Evolutionary conservation across 768 basidiomycete genomes (phyloP), one percentile per base, ranked within the genome.

Genomic region (Phylloporus scabripes): DNA sequence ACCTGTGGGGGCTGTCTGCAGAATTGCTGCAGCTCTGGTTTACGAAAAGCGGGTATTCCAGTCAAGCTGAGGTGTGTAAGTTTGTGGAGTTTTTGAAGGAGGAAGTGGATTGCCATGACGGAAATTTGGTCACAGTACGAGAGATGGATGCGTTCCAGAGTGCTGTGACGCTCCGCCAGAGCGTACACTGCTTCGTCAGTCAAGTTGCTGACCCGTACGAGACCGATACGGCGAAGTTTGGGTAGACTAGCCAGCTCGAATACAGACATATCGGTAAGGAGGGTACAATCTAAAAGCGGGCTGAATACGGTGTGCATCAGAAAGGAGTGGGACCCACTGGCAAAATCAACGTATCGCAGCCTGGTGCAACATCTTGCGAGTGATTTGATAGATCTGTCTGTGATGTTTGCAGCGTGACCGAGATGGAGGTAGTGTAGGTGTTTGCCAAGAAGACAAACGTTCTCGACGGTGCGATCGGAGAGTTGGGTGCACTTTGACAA

Each of bases 101-200:
- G 77, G 66, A 86, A 91, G 60, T 94, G 87, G 42, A 98, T 81
- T 15, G 93, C 93, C 72, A 85, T 79, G 58, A 97, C 89, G 6
- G 88, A 83, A 48, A 99, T 87, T 61, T 94, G 89, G 65, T 96
- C 92, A 67, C 96, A 99, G 64, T 98, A 97, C 2, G 92, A 96
- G 42, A 99, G 74, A 69, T 99, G 96, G 18, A 99, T 92, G 34
- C 96, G 85, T 65, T 99, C 96, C 20, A 98, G 76, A 8, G 91
- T 86, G 24, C 82, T 80, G 59, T 90, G 83, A 14, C 92, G 81
- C 53, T 92, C 87, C 8, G 83, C 90, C 9, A 99, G 79, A 1
- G 93, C 78, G 63, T 87, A 88, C 28, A 98, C 83, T 2, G 92
- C 92, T 59, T 95, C 83, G 63, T 99, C 96, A 10, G 96, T 99